These are phyloP conservation scores for Haplographium delicatum DNA, from an alignment of 495 filamentous ascomycete genomes.

Conservation along the genomic window DNA sequence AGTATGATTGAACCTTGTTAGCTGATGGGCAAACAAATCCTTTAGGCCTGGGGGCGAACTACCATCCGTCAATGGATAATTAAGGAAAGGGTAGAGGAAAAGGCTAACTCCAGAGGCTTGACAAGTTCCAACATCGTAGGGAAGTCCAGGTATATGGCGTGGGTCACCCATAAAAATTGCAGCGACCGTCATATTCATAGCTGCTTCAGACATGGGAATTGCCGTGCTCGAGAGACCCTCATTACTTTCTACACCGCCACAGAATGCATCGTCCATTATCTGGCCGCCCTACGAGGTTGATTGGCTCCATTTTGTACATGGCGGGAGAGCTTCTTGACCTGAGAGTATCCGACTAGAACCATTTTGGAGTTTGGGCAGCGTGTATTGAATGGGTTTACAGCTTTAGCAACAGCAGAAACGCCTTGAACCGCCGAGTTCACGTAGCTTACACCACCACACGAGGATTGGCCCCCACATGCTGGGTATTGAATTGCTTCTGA, in stretches of 20 bases:
- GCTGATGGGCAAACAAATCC: slow-evolving; percentile 51
- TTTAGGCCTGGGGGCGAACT: slow-evolving; percentile 52
- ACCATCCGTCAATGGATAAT: slow-evolving; percentile 7
- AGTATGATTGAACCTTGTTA: slow-evolving; percentile 54
- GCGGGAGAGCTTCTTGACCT: slow-evolving; percentile 29
- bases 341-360: slow-evolving; percentile 57
- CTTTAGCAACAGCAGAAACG: slow-evolving; percentile 45
- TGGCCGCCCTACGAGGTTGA: slow-evolving; percentile 44
- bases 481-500: slow-evolving; percentile 54
- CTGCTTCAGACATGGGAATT: slow-evolving; percentile 40
- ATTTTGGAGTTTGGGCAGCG: slow-evolving; percentile 53
- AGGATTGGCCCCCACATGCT: slow-evolving; percentile 52
- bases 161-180: slow-evolving; percentile 63
- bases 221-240: slow-evolving; percentile 43
- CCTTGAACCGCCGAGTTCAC: slow-evolving; percentile 49
- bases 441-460: slow-evolving; percentile 48
- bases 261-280: slow-evolving; percentile 59
- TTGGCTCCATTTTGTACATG: background rate
- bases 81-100: slow-evolving; percentile 1
- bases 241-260: slow-evolving; percentile 53
- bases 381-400: slow-evolving; percentile 49
- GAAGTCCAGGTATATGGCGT: slow-evolving; percentile 43
- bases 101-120: slow-evolving; percentile 49
- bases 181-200: slow-evolving; percentile 50
- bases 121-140: slow-evolving; percentile 62